Conservation (phyloP, 2,329 filamentous ascomycete species). For the Aspergillus brasiliensis region DNA sequence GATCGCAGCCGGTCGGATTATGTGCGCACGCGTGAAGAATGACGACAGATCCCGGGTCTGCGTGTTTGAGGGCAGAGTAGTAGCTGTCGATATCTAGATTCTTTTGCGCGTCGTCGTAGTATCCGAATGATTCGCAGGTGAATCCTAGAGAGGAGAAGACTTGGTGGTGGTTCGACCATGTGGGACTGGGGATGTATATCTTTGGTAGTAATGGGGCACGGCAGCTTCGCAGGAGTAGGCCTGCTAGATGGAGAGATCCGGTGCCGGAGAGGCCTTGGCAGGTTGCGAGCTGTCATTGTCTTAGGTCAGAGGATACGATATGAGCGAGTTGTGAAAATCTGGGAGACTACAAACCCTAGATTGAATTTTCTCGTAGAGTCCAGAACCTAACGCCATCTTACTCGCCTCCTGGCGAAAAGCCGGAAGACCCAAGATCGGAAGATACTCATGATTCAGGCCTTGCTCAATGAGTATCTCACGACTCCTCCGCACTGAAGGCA, state of each 20-base stretch:
- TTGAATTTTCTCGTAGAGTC: constrained; percentile 9
- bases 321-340: not conserved
- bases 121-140: constrained; percentile 55
- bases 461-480: constrained; percentile 57
- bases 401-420: constrained; percentile 82
- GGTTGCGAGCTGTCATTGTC: constrained; percentile 39
- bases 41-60: constrained; percentile 77
- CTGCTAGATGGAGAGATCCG: constrained; percentile 30
- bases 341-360: constrained; percentile 13
- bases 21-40: constrained; percentile 92
- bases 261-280: constrained; percentile 91
- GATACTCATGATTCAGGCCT: constrained; percentile 87
- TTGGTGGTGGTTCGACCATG: constrained; percentile 97
- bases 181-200: constrained; percentile 90
- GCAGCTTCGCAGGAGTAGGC: constrained; percentile 19
- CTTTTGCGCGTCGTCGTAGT: constrained; percentile 23
- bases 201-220: constrained; percentile 18
- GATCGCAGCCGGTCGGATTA: constrained; percentile 95
- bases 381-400: constrained; percentile 73
- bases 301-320: not conserved
- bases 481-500: constrained; percentile 75
- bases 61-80: constrained; percentile 36
- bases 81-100: constrained; percentile 26
- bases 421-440: constrained; percentile 82
- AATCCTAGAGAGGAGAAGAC: constrained; percentile 88